Evolutionary conservation across 2,329 filamentous ascomycete genomes (phyloP).

Genomic region (Dendryphion nanum): DNA sequence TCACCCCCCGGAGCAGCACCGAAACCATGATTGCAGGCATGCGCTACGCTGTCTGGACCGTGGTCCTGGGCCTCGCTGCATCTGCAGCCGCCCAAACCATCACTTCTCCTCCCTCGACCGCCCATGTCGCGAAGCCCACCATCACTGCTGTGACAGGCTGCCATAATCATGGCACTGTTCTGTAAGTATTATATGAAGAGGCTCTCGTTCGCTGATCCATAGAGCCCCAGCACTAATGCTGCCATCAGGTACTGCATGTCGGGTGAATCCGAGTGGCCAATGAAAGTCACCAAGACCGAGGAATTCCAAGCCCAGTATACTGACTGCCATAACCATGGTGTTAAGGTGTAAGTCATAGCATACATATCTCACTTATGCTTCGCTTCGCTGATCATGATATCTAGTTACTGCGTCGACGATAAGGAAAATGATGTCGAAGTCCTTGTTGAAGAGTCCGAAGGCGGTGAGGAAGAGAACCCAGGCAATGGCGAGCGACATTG

Average conservation of each 20-base stretch:
- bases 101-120: slow-evolving; percentile 9
- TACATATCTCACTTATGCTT: slow-evolving; percentile 1
- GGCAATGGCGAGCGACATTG: slow-evolving; percentile 43
- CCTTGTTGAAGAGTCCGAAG: slow-evolving; percentile 36
- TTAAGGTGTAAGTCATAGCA: slow-evolving; percentile 50
- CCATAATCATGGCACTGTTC: slow-evolving; percentile 47
- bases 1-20: too few relatives aligned
- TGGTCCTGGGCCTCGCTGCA: slow-evolving; percentile 4
- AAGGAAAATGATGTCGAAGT: slow-evolving; percentile 62
- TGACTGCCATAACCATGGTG: slow-evolving; percentile 62
- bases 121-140: slow-evolving; percentile 11
- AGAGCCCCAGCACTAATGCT: too few relatives aligned
- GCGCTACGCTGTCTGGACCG: slow-evolving; percentile 4
- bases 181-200: slow-evolving; percentile 31
- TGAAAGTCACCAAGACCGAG: slow-evolving; percentile 56
- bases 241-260: too few relatives aligned
- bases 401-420: slow-evolving; percentile 61
- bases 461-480: slow-evolving; percentile 11
- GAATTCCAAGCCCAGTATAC: slow-evolving; percentile 62
- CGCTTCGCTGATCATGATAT: slow-evolving; percentile 45
- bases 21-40: too few relatives aligned
- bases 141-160: slow-evolving; percentile 54
- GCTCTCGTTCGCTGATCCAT: too few relatives aligned
- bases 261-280: too few relatives aligned
- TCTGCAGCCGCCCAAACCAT: slow-evolving; percentile 16